Evolutionary conservation across 495 filamentous ascomycete species (phyloP), one percentile per base, ranked within the genome.

Genomic region (Lepraria neglecta): DNA sequence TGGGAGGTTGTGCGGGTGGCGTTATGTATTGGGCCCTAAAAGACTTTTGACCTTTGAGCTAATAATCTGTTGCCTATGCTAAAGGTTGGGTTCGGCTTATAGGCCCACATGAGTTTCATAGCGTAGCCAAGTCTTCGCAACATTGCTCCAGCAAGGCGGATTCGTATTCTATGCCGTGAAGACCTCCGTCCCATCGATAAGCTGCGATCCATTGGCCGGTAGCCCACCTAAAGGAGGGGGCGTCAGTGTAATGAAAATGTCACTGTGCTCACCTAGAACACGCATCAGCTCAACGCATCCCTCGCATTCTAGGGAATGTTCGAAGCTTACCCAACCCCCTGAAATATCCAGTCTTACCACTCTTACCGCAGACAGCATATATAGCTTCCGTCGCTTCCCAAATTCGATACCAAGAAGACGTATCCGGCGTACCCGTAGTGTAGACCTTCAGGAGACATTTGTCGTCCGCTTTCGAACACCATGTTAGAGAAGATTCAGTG

Each of bases 261-360:
- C 42, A 42, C 58, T 46, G 5, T 45, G 12, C 68, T 38, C 66
- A 74, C 48, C 67, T 73, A 11, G 64, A 72, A 43, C 58, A 66
- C 43, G 76, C 72, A 52, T 80, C 82, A 51, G 80, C 57, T 21
- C 12, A 33, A n/a, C 6, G 15, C 1, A n/a, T 17, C 1, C 21
- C 17, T 7, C 14, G 15, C 15, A 6, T 3, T 12, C 1, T 28
- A 30, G 11, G 19, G 24, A 6, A 31, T 2, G 19, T 5, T 14
- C 9, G 4, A 28, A 21, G 79, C 79, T 17, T n/a, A 61, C 59
- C 59, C 4, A 56, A 6, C 24, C 50, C 40, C 12, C 59, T 54
- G 9, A 28, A 56, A 45, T 50, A 44, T 21, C 59, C 51, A 31
- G 3, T 14, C 3, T 21, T 19, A 2, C 3, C 12, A 0, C 21